Percentiles rank a stretch among this genome's conserved stretches.
phyloP scores from a whole-genome alignment of 257 asterid genomes.

The Datura wrightii region DNA sequence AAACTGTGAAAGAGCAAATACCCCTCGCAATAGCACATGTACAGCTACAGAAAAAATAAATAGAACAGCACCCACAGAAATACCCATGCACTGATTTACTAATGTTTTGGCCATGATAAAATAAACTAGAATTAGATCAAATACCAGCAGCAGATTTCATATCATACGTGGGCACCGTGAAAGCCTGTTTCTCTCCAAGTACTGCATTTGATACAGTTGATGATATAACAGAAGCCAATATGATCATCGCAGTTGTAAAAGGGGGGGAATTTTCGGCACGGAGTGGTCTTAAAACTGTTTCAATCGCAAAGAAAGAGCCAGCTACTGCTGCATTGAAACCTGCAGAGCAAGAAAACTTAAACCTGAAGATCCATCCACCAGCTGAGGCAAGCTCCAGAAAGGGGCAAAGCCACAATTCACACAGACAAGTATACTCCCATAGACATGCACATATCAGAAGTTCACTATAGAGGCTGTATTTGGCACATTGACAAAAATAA shows the following conservation, averaged over 20 bases:
- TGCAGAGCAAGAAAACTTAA: conserved; percentile 40
- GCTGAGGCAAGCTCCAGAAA: conserved; percentile 6
- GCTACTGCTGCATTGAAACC: conserved; percentile 99
- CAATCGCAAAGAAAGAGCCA: conserved; percentile 99
- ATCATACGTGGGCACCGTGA: conserved; percentile 99
- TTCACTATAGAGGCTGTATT: background rate
- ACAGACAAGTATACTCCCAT: background rate
- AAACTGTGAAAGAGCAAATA: background rate
- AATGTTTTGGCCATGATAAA: conserved; percentile 42
- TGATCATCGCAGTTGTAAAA: conserved; percentile 98
- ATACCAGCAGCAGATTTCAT: conserved; percentile 99
- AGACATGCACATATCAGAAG: background rate
- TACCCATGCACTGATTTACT: conserved; percentile 12
- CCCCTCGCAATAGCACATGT: background rate
- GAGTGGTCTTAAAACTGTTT: conserved; percentile 95
- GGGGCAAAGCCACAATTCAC: conserved; percentile 12
- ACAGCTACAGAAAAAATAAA: background rate
- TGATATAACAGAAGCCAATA: conserved; percentile 96
- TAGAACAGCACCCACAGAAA: conserved; percentile 27
- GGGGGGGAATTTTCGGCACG: conserved; percentile 99
- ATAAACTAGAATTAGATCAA: conserved; percentile 68
- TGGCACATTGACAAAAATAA: background rate
- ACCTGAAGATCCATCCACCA: conserved; percentile 18
- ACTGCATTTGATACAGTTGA: conserved; percentile 98
- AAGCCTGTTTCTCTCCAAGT: conserved; percentile 97